Base-by-base conservation (phyloP, 176 grass and related monocot species). In the Canna indica region DNA sequence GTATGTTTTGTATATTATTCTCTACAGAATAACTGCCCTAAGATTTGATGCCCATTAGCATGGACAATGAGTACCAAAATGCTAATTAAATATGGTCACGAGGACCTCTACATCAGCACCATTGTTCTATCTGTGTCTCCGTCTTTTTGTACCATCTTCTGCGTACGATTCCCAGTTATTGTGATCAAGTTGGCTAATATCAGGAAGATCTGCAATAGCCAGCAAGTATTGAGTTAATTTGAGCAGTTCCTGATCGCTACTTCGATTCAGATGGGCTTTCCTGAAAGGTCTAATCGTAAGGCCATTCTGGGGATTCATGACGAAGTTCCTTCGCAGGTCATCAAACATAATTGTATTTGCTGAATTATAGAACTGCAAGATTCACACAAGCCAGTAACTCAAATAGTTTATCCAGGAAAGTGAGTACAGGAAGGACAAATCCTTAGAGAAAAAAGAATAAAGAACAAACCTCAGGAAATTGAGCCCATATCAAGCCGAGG, bases 301-400 rank as follows among this genome's bases (percentile, higher is more conserved):
- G 16, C 94, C 94, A 36, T 99, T 99, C 56, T 99, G 94, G 29
- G 94, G 94, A 66, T 99, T 99, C 94, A 99, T 99, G 54, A 93
- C 82, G 14, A 90, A 99, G 54, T 99, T 99, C 78, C 94, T 86
- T 70, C 75, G 80, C 45, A 99, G 85, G 69, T 99, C 94, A 77
- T 99, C 94, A 76, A 99, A 99, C 90, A 94, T 99, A 57, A 99
- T 88, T 25, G 86, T 99, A 80, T 90, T 99, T 56, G 65, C 86
- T 26, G 85, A 79, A 33, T 41, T 99, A 73, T 93, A 99, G 74
- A 80, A 93, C 90, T 99, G 94, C 76, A 80, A 82, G 36, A 73
- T 35, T 72, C 35, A 59, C 42, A 25, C 36, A 8, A 29, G 54
- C 20, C 70, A 61, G n/a, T n/a, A n/a, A n/a, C n/a, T n/a, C n/a